These are phyloP conservation scores for Zangia roseola DNA, from an alignment of 768 basidiomycete genomes.

Conservation along the genomic window DNA sequence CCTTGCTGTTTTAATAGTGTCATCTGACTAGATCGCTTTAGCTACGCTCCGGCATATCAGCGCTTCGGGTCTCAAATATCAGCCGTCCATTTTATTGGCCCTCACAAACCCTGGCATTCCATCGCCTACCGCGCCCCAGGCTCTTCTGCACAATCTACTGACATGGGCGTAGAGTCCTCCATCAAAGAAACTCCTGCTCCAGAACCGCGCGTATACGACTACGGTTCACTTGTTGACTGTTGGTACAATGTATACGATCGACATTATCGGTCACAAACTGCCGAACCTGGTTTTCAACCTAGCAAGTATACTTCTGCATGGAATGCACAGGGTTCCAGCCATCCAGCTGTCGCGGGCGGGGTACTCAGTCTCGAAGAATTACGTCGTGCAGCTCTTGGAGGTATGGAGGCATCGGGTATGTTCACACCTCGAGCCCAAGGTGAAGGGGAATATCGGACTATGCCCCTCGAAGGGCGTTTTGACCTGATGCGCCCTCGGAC, in stretches of 20 bases:
- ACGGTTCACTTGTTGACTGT: slow-evolving; percentile 77
- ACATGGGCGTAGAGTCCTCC: slow-evolving; percentile 29
- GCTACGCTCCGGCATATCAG: slow-evolving; percentile 95
- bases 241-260: slow-evolving; percentile 93
- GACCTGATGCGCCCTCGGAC: slow-evolving; percentile 68
- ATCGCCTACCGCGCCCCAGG: slow-evolving; percentile 68
- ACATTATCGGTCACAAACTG: slow-evolving; percentile 67
- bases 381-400: slow-evolving; percentile 32
- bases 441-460: slow-evolving; percentile 72
- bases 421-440: slow-evolving; percentile 25
- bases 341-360: slow-evolving; percentile 12
- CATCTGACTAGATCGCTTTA: slow-evolving; percentile 35
- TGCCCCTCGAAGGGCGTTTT: slow-evolving; percentile 87
- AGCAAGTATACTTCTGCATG: slow-evolving; percentile 73
- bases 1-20: slow-evolving; percentile 23
- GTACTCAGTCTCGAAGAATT: slow-evolving; percentile 43
- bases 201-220: slow-evolving; percentile 62
- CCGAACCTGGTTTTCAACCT: slow-evolving; percentile 44
- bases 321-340: slow-evolving; percentile 44
- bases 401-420: slow-evolving; percentile 21
- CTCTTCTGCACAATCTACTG: slow-evolving; percentile 33
- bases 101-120: slow-evolving; percentile 92
- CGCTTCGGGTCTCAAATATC: slow-evolving; percentile 87
- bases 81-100: slow-evolving; percentile 91
- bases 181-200: slow-evolving; percentile 3